Conservation (phyloP, 2,329 filamentous ascomycete species). For the Emmonsia crescens region DNA sequence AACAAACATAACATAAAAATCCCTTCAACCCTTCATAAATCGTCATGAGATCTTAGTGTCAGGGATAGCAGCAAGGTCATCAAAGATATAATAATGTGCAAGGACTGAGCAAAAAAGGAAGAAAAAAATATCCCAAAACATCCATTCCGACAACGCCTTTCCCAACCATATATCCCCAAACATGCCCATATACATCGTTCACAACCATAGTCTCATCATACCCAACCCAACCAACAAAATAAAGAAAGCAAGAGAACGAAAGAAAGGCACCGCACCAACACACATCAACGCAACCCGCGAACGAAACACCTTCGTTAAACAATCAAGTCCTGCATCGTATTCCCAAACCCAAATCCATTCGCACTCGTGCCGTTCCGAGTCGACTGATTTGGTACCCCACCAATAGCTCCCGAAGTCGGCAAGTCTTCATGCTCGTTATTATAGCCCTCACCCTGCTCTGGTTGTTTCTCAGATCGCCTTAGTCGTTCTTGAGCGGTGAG, state of each 20-base stretch:
- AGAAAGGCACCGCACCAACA: not conserved
- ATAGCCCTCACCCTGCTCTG: not conserved
- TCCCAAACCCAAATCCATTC: slow-evolving; percentile 9
- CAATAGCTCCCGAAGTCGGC: not conserved
- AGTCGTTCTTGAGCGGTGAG: slow-evolving; percentile 12
- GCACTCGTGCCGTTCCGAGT: slow-evolving; percentile 9
- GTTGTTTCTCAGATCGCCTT: slow-evolving; percentile 6
- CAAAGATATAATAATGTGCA: not conserved
- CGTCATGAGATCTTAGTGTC: not conserved
- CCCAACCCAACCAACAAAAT: not conserved
- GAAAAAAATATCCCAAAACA: not conserved
- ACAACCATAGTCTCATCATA: not conserved
- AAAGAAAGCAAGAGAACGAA: not conserved
- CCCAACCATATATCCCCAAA: not conserved
- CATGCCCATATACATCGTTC: not conserved
- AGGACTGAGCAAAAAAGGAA: not conserved
- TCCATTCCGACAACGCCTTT: not conserved
- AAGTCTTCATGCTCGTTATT: not conserved
- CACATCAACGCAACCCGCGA: not conserved
- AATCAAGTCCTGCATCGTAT: slow-evolving; percentile 9
- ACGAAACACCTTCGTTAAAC: slow-evolving; percentile 1
- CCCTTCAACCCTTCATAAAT: not conserved
- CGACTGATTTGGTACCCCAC: slow-evolving; percentile 1
- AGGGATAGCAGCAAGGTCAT: not conserved
- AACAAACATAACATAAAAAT: not conserved